Percentiles rank a stretch among this genome's conserved stretches.
These are phyloP conservation scores for Boletus edulis DNA, from an alignment of 768 basidiomycete species.

Conservation along the genomic window DNA sequence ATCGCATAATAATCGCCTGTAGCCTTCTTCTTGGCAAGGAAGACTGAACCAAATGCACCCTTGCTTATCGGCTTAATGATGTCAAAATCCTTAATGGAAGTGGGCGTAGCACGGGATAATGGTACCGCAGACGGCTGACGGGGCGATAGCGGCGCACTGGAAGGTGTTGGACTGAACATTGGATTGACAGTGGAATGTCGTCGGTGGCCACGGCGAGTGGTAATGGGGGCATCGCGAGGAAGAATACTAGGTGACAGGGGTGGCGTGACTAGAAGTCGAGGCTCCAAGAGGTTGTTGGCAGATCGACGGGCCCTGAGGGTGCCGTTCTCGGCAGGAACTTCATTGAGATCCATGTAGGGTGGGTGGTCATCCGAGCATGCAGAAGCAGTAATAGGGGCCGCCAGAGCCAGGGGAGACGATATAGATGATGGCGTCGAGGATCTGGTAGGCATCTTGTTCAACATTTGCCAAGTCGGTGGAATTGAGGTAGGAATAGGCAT, in stretches of 20 bases:
- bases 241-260: constrained; percentile 60
- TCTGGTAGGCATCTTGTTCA: constrained; percentile 58
- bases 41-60: constrained; percentile 98
- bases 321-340: constrained; percentile 35
- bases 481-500: constrained; percentile 44
- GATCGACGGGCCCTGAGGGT: constrained; percentile 66
- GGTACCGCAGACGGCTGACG: constrained; percentile 79
- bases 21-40: constrained; percentile 95
- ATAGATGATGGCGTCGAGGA: constrained; percentile 88
- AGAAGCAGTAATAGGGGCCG: constrained; percentile 78
- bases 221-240: constrained; percentile 47
- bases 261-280: constrained; percentile 68
- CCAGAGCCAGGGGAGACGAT: constrained; percentile 83
- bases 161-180: constrained; percentile 53
- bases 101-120: constrained; percentile 72
- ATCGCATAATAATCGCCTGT: constrained; percentile 99
- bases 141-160: constrained; percentile 72
- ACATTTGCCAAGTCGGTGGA: constrained; percentile 39
- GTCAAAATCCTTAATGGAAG: constrained; percentile 98
- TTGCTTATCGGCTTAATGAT: constrained; percentile 99
- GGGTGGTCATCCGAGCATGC: constrained; percentile 56
- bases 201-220: constrained; percentile 57
- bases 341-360: constrained; percentile 67
- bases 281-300: constrained; percentile 59
- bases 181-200: constrained; percentile 72